Base-by-base conservation (phyloP, 2,329 filamentous ascomycete genomes). In the Fusarium mangiferae region DNA sequence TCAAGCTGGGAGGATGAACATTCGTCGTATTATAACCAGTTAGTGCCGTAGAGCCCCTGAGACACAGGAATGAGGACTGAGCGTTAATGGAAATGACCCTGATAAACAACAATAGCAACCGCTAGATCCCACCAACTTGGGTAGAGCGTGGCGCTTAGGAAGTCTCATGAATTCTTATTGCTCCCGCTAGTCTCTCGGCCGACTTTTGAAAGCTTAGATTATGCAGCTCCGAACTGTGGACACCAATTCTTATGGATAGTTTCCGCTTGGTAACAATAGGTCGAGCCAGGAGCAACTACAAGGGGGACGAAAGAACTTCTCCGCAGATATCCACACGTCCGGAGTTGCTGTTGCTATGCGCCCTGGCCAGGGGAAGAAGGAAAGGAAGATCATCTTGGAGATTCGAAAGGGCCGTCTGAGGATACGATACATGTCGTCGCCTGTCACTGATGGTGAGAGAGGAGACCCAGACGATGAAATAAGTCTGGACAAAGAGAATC, bases 351-450 rank as follows among this genome's bases (percentile, higher is more conserved):
- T 55, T 38, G 61, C 38, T n/a, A 20, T 51, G 66, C 39, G 66
- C n/a, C 66, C 69, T 61, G 64, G 60, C 62, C 49, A 68, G 58
- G 67, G 65, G 67, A 64, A 61, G 55, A 54, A 54, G 63, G 54
- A 69, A 54, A 54, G 63, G 51, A 69, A 72, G 76, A 78, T 77
- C 76, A 76, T 76, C 72, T 72, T 69, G 58, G 66, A 68, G 63
- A 75, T 70, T 70, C 62, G 33, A 66, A 62, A 75, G 62, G 57
- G 54, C 64, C 42, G 57, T 55, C 60, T 74, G 60, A 52, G 33
- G 45, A 51, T 54, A 65, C 52, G 59, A 67, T 71, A 52, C 26
- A 48, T 67, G 55, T 58, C 66, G 55, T 59, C 67, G 60, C 48
- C 60, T 63, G 46, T 56, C 62, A 58, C 61, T 73, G 66, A 73